Conservation (phyloP, 1,284 basidiomycete genomes). For the Earliella scabrosa region DNA sequence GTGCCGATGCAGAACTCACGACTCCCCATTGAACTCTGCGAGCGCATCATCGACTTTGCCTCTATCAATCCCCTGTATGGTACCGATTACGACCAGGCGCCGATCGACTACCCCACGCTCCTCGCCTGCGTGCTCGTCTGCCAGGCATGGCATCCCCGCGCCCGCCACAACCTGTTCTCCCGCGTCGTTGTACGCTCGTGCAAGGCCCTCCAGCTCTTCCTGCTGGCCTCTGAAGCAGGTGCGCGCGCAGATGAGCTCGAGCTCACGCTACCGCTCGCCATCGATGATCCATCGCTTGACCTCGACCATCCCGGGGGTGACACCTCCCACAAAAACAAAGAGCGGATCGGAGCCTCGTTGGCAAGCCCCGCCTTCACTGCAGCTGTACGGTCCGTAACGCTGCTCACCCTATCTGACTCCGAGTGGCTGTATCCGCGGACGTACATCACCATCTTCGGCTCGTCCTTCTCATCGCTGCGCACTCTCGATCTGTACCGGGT, state of each 20-base stretch:
- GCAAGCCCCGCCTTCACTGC: not conserved
- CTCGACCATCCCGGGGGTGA: no score
- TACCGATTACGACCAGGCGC: slow-evolving; percentile 12
- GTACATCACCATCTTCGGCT: not conserved
- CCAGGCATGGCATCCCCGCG: slow-evolving; percentile 36
- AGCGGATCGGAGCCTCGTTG: not conserved
- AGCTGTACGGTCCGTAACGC: not conserved
- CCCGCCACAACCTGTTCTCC: slow-evolving; percentile 37
- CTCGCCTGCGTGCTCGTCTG: slow-evolving; percentile 38
- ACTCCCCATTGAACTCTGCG: slow-evolving; percentile 36
- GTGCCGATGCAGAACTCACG: not conserved
- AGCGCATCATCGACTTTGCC: slow-evolving; percentile 35
- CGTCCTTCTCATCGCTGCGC: not conserved
- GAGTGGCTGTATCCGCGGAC: slow-evolving; percentile 1
- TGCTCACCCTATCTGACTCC: not conserved
- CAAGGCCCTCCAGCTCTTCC: not conserved
- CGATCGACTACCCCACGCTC: slow-evolving; percentile 32
- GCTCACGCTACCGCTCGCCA: not conserved
- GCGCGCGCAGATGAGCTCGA: not conserved
- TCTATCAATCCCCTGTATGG: not conserved
- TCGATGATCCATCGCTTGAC: no score
- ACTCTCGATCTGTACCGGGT: not conserved
- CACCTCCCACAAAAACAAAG: no score
- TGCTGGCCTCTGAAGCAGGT: not conserved
- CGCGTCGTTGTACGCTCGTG: not conserved